Evolutionary conservation across 306 rosid species (phyloP).

Genomic region (Cicer yamashitae): DNA sequence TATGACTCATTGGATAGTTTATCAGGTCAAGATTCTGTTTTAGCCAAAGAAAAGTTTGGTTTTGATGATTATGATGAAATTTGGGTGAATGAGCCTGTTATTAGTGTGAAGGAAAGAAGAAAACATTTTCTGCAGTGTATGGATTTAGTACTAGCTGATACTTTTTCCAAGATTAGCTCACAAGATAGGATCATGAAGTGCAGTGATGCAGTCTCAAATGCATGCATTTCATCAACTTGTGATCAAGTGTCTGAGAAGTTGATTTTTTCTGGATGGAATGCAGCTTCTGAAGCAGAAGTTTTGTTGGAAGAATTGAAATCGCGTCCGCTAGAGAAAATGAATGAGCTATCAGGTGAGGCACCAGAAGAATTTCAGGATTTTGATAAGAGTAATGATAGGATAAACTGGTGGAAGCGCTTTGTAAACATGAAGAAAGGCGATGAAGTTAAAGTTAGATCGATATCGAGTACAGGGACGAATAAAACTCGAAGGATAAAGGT

Average conservation of each 20-base stretch:
- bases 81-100: constrained; percentile 18
- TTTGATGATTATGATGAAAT: constrained; percentile 36
- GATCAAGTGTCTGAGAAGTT: constrained; percentile 1
- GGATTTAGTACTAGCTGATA: background rate
- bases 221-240: background rate
- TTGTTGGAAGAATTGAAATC: background rate
- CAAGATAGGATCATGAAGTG: background rate
- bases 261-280: background rate
- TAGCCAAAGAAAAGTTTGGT: background rate
- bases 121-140: background rate
- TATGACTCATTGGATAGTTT: constrained; percentile 29
- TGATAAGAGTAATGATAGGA: constrained; percentile 43
- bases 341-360: background rate
- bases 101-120: constrained; percentile 28
- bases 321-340: background rate
- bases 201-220: constrained; percentile 10
- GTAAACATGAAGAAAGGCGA: constrained; percentile 39
- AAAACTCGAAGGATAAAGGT: constrained; percentile 55
- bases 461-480: constrained; percentile 29
- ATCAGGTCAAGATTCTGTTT: constrained; percentile 5
- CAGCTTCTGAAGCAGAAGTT: constrained; percentile 1
- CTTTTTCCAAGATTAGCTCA: background rate
- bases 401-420: constrained; percentile 66
- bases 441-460: constrained; percentile 41
- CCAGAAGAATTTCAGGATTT: constrained; percentile 45